phyloP scores from a whole-genome alignment of 768 basidiomycete species.

The Mycena vulgaris region DNA sequence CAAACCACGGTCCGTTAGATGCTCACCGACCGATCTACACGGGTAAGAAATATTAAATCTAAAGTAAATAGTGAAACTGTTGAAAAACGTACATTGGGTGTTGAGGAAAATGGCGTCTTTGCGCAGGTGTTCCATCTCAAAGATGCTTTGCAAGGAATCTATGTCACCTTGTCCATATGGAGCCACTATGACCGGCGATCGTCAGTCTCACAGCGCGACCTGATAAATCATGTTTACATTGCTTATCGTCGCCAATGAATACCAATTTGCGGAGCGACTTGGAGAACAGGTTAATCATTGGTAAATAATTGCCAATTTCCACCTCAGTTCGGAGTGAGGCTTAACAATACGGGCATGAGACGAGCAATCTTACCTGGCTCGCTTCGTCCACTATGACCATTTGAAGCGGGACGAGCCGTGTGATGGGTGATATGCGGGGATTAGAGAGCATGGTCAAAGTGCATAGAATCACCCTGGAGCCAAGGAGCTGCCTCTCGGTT shows the following conservation, averaged over 20 bases:
- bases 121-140: slow-evolving; percentile 64
- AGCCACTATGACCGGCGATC: slow-evolving; percentile 56
- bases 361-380: slow-evolving; percentile 64
- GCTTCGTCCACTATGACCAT: slow-evolving; percentile 69
- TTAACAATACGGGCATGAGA: neutral
- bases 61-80: slow-evolving; percentile 48
- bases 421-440: slow-evolving; percentile 41
- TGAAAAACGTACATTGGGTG: slow-evolving; percentile 64
- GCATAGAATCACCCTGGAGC: slow-evolving; percentile 72
- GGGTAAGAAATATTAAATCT: neutral
- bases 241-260: slow-evolving; percentile 68
- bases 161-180: slow-evolving; percentile 67
- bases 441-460: slow-evolving; percentile 77
- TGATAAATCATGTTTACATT: neutral
- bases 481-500: slow-evolving; percentile 48
- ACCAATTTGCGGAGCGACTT: slow-evolving; percentile 57
- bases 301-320: slow-evolving; percentile 58
- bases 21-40: slow-evolving; percentile 32
- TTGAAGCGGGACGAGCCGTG: slow-evolving; percentile 51
- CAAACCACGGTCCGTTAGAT: neutral
- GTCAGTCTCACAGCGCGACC: slow-evolving; percentile 24
- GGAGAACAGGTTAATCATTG: slow-evolving; percentile 54
- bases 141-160: slow-evolving; percentile 62
- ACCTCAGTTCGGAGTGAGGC: slow-evolving; percentile 29
- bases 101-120: slow-evolving; percentile 57